A percentile compares a stretch with the other conserved stretches of the same genome.
Evolutionary conservation across 305 asterid genomes (phyloP).

Genomic region (Caryopteris hybrid): DNA sequence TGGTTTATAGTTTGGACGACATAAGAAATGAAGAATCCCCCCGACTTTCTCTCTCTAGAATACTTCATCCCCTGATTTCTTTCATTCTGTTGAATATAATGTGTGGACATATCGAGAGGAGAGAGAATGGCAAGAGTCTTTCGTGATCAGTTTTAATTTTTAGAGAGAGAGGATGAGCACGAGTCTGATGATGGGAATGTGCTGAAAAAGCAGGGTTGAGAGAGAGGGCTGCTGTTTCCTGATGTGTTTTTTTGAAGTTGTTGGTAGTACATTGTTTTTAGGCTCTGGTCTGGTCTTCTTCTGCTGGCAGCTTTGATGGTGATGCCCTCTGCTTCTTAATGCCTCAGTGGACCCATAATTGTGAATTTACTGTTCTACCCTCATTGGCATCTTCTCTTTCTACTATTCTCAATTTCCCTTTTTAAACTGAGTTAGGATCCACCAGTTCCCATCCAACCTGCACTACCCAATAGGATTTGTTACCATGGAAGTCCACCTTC

Average conservation of each 20-base stretch:
- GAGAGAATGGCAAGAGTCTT: slow-evolving; percentile 7
- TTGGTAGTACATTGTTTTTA: slow-evolving; percentile 37
- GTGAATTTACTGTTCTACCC: slow-evolving; percentile 32
- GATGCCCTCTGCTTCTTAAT: slow-evolving; percentile 29
- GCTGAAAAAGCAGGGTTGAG: slow-evolving; percentile 33
- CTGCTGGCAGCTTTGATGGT: slow-evolving; percentile 38
- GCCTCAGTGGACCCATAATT: background rate
- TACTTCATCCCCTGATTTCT: slow-evolving; percentile 8
- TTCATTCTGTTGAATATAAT: slow-evolving; percentile 16
- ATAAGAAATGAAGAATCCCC: slow-evolving; percentile 30
- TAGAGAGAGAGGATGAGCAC: slow-evolving; percentile 25
- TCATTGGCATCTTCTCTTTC: background rate
- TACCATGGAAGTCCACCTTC: slow-evolving; percentile 3
- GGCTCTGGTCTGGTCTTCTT: slow-evolving; percentile 37
- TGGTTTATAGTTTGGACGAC: slow-evolving; percentile 28
- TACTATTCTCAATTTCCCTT: background rate
- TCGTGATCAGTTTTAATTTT: slow-evolving; percentile 1
- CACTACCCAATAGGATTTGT: slow-evolving; percentile 4
- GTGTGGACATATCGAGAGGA: background rate
- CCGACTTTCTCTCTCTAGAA: slow-evolving; percentile 17
- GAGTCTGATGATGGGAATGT: slow-evolving; percentile 27
- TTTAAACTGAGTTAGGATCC: slow-evolving; percentile 12
- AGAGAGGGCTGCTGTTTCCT: slow-evolving; percentile 24
- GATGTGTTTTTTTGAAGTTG: slow-evolving; percentile 35
- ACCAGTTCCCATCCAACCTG: slow-evolving; percentile 5